phyloP scores from a whole-genome alignment of 805 yeast genomes.

The Kodamaea kaohsiungensis region DNA sequence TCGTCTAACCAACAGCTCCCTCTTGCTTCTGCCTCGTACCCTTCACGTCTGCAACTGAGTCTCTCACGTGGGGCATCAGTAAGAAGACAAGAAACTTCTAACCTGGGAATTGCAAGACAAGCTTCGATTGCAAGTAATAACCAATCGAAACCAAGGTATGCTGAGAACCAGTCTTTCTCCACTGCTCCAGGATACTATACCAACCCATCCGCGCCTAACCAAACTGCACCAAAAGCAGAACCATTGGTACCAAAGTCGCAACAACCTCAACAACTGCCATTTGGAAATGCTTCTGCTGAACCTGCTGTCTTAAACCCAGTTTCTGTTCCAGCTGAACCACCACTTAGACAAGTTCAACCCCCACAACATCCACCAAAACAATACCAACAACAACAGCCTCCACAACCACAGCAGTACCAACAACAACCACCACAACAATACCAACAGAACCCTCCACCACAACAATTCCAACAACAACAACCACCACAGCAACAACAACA shows the following conservation, averaged over 20 bases:
- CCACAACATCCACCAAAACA: constrained; percentile 4
- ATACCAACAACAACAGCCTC: constrained; percentile 11
- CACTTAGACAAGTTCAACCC: neutral
- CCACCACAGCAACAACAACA: neutral
- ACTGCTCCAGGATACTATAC: constrained; percentile 11
- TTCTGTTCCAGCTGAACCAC: neutral
- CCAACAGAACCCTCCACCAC: constrained; percentile 11
- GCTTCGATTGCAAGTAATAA: constrained; percentile 1
- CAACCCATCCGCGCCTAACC: constrained; percentile 5
- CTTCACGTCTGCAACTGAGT: neutral
- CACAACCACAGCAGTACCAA: neutral
- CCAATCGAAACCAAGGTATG: neutral
- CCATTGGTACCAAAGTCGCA: neutral
- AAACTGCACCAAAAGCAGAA: neutral
- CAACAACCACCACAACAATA: constrained; percentile 5
- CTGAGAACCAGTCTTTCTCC: constrained; percentile 7
- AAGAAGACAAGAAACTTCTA: constrained; percentile 12
- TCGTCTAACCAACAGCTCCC: constrained; percentile 13
- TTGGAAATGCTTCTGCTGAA: neutral
- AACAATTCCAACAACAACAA: neutral
- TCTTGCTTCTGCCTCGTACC: neutral
- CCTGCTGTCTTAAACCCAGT: constrained; percentile 1
- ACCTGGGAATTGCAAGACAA: neutral
- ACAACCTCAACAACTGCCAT: neutral
- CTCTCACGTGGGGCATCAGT: constrained; percentile 14